phyloP scores from a whole-genome alignment of 2,329 filamentous ascomycete genomes.

The Ophiocordyceps unilateralis region DNA sequence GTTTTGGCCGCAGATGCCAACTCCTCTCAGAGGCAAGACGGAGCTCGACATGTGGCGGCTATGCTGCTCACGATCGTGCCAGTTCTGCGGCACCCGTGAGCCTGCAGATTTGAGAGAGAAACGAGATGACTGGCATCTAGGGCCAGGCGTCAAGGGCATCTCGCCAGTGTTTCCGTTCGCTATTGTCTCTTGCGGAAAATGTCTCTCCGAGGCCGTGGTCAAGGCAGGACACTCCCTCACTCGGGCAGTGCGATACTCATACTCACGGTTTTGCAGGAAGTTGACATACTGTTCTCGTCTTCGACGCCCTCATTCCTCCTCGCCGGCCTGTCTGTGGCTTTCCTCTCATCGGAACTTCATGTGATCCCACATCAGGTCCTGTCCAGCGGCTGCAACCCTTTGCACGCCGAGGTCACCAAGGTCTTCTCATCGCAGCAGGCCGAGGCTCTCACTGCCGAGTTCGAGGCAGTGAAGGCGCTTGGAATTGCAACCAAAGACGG shows the following conservation, averaged over 20 bases:
- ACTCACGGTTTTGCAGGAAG: slow-evolving; percentile 34
- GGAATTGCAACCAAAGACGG: slow-evolving; percentile 55
- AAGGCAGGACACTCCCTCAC: slow-evolving; percentile 42
- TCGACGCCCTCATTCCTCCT: slow-evolving; percentile 42
- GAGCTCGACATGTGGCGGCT: slow-evolving; percentile 68
- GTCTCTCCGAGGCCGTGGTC: slow-evolving; percentile 39
- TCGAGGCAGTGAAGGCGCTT: slow-evolving; percentile 44
- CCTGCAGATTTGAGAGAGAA: slow-evolving; percentile 6
- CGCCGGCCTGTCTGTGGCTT: slow-evolving; percentile 51
- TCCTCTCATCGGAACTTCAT: slow-evolving; percentile 43
- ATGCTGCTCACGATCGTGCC: slow-evolving; percentile 43
- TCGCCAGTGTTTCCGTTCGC: slow-evolving; percentile 56
- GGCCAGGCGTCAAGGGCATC: slow-evolving; percentile 43
- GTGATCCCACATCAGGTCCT: slow-evolving; percentile 39
- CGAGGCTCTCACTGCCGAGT: slow-evolving; percentile 42
- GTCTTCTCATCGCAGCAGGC: slow-evolving; percentile 48
- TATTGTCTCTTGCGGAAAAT: slow-evolving; percentile 47
- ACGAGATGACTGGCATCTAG: slow-evolving; percentile 34
- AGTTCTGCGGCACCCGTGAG: slow-evolving; percentile 41
- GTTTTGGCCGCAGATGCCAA: slow-evolving; percentile 50
- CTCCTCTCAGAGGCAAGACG: slow-evolving; percentile 43
- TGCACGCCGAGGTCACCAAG: slow-evolving; percentile 39
- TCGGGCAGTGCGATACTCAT: neutral
- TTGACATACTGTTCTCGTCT: slow-evolving; percentile 48
- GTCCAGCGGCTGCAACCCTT: slow-evolving; percentile 29